Evolutionary conservation across 768 basidiomycete species (phyloP).

Genomic region (Chalciporus piperatus): DNA sequence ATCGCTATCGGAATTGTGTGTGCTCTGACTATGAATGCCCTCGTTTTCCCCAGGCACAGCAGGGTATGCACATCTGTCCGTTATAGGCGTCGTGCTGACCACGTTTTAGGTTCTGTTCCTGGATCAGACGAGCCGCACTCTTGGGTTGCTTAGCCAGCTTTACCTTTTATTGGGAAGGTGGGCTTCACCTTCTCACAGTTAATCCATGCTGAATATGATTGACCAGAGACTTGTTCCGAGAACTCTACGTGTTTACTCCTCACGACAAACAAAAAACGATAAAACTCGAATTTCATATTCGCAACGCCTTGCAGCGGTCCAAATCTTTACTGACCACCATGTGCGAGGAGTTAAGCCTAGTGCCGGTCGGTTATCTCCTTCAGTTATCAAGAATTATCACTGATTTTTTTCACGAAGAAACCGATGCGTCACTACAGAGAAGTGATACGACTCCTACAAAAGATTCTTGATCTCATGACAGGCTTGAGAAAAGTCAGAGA

Average conservation of each 20-base stretch:
- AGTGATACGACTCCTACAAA: slow-evolving; percentile 17
- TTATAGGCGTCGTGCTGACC: neutral
- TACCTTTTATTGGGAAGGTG: slow-evolving; percentile 44
- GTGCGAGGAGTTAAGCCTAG: slow-evolving; percentile 45
- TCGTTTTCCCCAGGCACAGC: slow-evolving; percentile 47
- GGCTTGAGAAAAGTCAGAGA: slow-evolving; percentile 47
- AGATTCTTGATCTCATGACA: slow-evolving; percentile 38
- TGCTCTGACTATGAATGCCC: slow-evolving; percentile 42
- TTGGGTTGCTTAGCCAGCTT: slow-evolving; percentile 41
- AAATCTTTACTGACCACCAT: slow-evolving; percentile 37
- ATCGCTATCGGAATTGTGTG: slow-evolving; percentile 45
- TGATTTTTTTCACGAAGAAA: slow-evolving; percentile 33
- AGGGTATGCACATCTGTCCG: slow-evolving; percentile 30
- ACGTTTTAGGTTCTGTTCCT: slow-evolving; percentile 39
- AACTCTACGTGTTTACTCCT: slow-evolving; percentile 10
- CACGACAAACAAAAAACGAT: slow-evolving; percentile 32
- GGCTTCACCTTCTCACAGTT: slow-evolving; percentile 7
- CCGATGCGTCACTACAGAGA: slow-evolving; percentile 44
- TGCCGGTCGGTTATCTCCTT: slow-evolving; percentile 38
- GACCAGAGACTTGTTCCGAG: slow-evolving; percentile 36
- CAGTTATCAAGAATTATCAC: neutral
- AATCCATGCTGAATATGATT: neutral
- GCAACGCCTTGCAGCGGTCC: slow-evolving; percentile 39
- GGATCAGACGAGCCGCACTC: slow-evolving; percentile 35
- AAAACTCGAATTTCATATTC: slow-evolving; percentile 41